phyloP scores from a whole-genome alignment of 73 alveolate species.

The Halteria grandinella region DNA sequence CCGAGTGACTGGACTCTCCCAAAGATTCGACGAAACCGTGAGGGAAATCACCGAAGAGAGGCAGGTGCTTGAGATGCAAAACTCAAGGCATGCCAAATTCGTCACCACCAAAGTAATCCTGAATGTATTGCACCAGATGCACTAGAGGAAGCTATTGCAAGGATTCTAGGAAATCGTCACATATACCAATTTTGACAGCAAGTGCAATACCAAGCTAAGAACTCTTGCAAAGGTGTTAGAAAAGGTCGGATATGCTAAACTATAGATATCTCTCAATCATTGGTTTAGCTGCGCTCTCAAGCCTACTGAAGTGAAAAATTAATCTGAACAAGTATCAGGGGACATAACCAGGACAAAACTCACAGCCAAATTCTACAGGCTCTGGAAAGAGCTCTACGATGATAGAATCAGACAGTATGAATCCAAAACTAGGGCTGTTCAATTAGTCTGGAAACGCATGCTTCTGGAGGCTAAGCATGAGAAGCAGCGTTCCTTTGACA shows the following conservation, averaged over 20 bases:
- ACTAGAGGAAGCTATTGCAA: background rate
- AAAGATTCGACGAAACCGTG: slow-evolving; percentile 35
- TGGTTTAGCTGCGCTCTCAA: slow-evolving; percentile 29
- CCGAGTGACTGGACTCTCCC: background rate
- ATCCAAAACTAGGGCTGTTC: slow-evolving; percentile 5
- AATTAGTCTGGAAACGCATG: background rate
- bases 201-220: slow-evolving; percentile 1
- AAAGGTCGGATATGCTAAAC: slow-evolving; percentile 1
- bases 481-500: slow-evolving; percentile 6
- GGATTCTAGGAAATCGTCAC: background rate
- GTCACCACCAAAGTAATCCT: slow-evolving; percentile 32
- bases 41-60: slow-evolving; percentile 49
- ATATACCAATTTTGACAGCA: slow-evolving; percentile 21
- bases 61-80: slow-evolving; percentile 27
- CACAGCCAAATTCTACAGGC: background rate
- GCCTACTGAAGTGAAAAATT: slow-evolving; percentile 3
- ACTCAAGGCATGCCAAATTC: slow-evolving; percentile 23
- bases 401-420: slow-evolving; percentile 1
- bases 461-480: background rate
- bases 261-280: background rate
- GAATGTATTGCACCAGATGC: background rate
- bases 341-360: background rate
- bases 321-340: background rate
- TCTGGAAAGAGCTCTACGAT: background rate
- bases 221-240: slow-evolving; percentile 26